These are phyloP conservation scores for Rosellinia necatrix DNA, from an alignment of 2,329 filamentous ascomycete species.

Conservation along the genomic window DNA sequence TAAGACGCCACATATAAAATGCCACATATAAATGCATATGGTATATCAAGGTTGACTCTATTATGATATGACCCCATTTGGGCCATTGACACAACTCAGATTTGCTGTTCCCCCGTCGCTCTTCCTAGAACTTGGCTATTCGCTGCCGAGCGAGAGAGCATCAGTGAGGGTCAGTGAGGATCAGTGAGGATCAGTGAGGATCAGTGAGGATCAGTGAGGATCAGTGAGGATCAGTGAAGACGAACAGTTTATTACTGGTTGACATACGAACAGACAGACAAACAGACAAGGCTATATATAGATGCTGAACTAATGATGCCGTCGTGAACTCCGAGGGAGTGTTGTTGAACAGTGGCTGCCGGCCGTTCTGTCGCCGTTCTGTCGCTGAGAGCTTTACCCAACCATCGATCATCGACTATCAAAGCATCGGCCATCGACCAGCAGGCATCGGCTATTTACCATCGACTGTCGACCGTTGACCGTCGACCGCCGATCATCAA, in stretches of 20 bases:
- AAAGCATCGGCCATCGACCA: too few relatives aligned
- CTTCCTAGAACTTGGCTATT: background rate
- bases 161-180: background rate
- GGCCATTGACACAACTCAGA: background rate
- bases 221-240: background rate
- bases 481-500: background rate
- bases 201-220: background rate
- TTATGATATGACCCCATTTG: constrained; percentile 1
- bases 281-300: too few relatives aligned
- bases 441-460: background rate
- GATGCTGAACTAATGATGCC: constrained; percentile 12
- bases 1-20: background rate
- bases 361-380: too few relatives aligned
- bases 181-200: background rate
- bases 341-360: constrained; percentile 3
- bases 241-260: background rate
- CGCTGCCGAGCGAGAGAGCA: background rate
- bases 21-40: background rate
- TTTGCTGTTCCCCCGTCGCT: background rate
- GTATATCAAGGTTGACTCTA: background rate
- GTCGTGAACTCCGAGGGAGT: constrained; percentile 1
- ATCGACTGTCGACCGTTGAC: too few relatives aligned
- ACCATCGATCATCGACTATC: background rate
- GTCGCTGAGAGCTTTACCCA: background rate
- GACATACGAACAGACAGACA: constrained; percentile 4